Conservation (phyloP, 1,284 basidiomycete genomes). For the Ceratobasidium sp. region DNA sequence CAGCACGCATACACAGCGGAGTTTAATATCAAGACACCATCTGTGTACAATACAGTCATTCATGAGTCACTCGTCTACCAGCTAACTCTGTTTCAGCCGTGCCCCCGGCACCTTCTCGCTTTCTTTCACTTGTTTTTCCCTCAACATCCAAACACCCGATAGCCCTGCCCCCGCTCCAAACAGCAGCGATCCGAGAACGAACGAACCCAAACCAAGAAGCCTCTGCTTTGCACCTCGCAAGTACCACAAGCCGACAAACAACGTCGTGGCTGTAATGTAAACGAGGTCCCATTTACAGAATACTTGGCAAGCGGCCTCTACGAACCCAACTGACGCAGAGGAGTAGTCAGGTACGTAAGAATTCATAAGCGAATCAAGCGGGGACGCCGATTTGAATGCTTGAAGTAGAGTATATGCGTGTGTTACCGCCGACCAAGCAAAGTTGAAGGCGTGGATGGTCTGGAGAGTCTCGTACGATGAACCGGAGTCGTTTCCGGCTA, state of each 20-base stretch:
- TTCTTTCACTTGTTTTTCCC: constrained; percentile 20
- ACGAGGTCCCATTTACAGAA: constrained; percentile 32
- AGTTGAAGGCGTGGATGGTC: constrained; percentile 2
- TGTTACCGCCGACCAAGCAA: constrained; percentile 14
- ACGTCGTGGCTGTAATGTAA: constrained; percentile 12
- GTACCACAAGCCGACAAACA: constrained; percentile 18
- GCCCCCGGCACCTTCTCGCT: neutral
- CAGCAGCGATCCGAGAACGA: neutral
- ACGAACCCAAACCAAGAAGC: constrained; percentile 1
- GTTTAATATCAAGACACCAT: neutral
- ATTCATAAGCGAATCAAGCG: constrained; percentile 23
- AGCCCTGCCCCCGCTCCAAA: constrained; percentile 22
- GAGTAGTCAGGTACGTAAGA: constrained; percentile 12
- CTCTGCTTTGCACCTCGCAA: constrained; percentile 7
- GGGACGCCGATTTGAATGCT: constrained; percentile 7
- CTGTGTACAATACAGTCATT: neutral
- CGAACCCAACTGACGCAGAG: neutral
- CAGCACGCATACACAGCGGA: too few relatives aligned
- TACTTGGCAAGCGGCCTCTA: neutral
- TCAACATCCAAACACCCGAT: constrained; percentile 31
- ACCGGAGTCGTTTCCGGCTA: neutral
- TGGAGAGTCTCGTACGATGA: constrained; percentile 14
- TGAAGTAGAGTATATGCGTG: constrained; percentile 21
- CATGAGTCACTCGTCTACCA: neutral
- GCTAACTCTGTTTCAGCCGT: constrained; percentile 2